Evolutionary conservation across 768 basidiomycete genomes (phyloP).

Genomic region (Cystobasidium tubakii): DNA sequence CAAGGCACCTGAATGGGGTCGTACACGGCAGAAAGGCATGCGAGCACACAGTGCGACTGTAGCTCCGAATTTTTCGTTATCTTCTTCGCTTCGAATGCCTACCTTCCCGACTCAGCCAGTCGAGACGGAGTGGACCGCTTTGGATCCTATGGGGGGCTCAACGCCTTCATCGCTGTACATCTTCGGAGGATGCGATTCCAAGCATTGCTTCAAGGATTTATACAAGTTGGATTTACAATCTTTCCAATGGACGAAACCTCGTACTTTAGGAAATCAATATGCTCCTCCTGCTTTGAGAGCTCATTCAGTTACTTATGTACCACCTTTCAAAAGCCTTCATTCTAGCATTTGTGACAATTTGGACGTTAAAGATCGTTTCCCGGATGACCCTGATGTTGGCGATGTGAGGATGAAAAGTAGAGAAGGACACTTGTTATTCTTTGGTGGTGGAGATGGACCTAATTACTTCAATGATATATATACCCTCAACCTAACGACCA

Average conservation of each 20-base stretch:
- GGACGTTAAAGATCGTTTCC: neutral
- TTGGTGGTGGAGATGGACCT: conserved; percentile 31
- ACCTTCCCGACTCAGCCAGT: neutral
- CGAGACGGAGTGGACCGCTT: neutral
- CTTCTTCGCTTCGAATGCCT: neutral
- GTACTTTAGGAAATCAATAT: neutral
- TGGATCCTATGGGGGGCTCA: conserved; percentile 7
- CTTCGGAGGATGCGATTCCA: conserved; percentile 38
- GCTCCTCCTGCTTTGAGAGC: conserved; percentile 30
- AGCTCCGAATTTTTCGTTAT: neutral
- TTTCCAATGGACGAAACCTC: conserved; percentile 30
- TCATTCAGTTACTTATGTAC: conserved; percentile 26
- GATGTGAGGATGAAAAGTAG: neutral
- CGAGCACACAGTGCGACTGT: neutral
- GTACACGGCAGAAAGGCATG: neutral
- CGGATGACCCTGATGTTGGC: neutral
- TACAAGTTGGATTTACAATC: conserved; percentile 35
- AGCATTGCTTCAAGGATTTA: conserved; percentile 35
- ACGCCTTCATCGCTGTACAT: conserved; percentile 3
- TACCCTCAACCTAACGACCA: conserved; percentile 9
- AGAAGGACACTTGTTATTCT: conserved; percentile 30
- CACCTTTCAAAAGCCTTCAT: conserved; percentile 14
- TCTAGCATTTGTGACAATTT: conserved; percentile 16
- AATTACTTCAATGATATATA: conserved; percentile 36
- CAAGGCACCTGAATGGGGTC: neutral